phyloP scores from a whole-genome alignment of 352 stramenopile genomes.

The Globisporangium alternatum region DNA sequence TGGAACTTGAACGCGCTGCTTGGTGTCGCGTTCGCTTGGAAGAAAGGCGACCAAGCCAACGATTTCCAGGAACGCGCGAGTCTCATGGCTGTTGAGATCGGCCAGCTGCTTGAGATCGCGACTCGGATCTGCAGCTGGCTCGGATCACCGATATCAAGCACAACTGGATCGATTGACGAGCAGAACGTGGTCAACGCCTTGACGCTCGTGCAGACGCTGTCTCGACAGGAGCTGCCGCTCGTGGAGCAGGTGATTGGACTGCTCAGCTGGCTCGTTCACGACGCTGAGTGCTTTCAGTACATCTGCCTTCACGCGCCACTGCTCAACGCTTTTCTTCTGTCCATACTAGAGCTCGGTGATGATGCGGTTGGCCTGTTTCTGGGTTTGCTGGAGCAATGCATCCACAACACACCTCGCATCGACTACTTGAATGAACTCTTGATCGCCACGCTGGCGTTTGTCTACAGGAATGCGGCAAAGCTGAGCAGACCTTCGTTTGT shows the following conservation, averaged over 20 bases:
- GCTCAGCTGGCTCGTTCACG: constrained; percentile 27
- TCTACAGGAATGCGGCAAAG: constrained; percentile 41
- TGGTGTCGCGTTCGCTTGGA: constrained; percentile 33
- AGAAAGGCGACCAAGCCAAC: constrained; percentile 32
- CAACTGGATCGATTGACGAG: constrained; percentile 4
- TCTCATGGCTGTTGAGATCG: constrained; percentile 29
- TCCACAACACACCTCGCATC: constrained; percentile 20
- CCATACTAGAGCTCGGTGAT: constrained; percentile 6
- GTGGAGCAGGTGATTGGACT: constrained; percentile 30
- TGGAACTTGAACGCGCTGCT: constrained; percentile 52
- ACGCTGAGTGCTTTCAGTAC: constrained; percentile 25
- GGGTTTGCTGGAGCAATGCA: constrained; percentile 27
- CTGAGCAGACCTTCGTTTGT: constrained; percentile 25
- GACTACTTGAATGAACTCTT: constrained; percentile 38
- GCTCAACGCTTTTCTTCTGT: constrained; percentile 24
- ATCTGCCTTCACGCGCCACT: constrained; percentile 27
- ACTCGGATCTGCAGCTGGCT: constrained; percentile 16
- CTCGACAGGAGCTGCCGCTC: constrained; percentile 15
- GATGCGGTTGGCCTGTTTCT: constrained; percentile 18
- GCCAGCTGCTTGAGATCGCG: constrained; percentile 30
- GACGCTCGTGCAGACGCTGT: constrained; percentile 21
- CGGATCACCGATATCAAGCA: background rate
- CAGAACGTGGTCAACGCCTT: constrained; percentile 26
- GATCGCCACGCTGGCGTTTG: constrained; percentile 30
- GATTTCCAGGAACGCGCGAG: constrained; percentile 39